Evolutionary conservation across 2,329 filamentous ascomycete genomes (phyloP), one percentile per base, ranked within the genome.

Genomic region (Stylonectria norvegica): DNA sequence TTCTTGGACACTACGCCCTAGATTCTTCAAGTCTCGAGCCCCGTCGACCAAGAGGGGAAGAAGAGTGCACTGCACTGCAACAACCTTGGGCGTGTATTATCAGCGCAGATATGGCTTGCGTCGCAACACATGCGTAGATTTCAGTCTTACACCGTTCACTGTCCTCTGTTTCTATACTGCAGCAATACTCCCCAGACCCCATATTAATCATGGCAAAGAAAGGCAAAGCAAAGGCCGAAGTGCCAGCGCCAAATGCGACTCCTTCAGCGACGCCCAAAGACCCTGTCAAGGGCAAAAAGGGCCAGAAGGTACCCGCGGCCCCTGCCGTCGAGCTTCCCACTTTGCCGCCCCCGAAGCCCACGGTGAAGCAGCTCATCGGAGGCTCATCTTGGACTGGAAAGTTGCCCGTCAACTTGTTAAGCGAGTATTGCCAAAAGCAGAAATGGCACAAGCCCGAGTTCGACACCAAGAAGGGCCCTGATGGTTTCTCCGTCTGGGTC

Each of bases 351-450:
- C 76, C 76, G 0, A 79, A 81, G 53, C 80, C 78, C 11, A 82
- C 81, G 2, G 76, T 77, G 31, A 84, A 85, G 64, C 88, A 94
- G 54, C 71, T 98, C 50, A 95, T 98, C 58, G 93, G 89, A 29
- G 93, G 93, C 34, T 81, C 89, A 43, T 96, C 89, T 53, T 98
- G 93, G 93, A 98, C 93, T 0, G 93, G 93, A 28, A 98, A 98
- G 64, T 71, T 98, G 20, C 93, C 93, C 1, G 86, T 96, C 49
- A 96, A 95, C 61, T 76, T 97, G 56, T 78, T 97, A 49, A 88
- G 86, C 23, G 93, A 97, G 71, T 87, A 95, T 67, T 96, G 90
- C 57, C 89, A 95, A 68, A 94, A 91, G 65, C 87, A 95, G 64
- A 89, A 88, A 61, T 98, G 93, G 93, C 86, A 89, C 51, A 91